These are phyloP conservation scores for Exophiala phaeomuriformis DNA, from an alignment of 2,329 filamentous ascomycete species.

Conservation along the genomic window DNA sequence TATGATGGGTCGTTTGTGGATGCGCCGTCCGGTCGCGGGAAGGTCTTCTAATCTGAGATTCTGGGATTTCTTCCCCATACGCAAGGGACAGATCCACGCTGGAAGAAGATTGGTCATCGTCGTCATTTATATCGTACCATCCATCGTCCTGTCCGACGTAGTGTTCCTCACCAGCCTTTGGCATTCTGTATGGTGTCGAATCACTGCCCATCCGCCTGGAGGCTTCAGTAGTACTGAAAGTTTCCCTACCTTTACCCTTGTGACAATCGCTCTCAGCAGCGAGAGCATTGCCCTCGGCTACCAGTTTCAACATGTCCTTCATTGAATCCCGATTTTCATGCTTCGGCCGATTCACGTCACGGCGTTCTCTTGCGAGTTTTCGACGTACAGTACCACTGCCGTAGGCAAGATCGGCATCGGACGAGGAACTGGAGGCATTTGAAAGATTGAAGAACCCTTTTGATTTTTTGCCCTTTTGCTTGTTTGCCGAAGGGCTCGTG, in stretches of 20 bases:
- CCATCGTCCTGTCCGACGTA: slow-evolving; percentile 43
- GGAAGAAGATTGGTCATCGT: slow-evolving; percentile 39
- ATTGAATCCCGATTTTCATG: slow-evolving; percentile 35
- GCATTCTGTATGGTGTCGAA: slow-evolving; percentile 1
- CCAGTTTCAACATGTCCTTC: slow-evolving; percentile 43
- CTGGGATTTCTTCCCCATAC: slow-evolving; percentile 46
- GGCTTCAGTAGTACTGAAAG: slow-evolving; percentile 16
- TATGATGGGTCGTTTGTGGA: neutral
- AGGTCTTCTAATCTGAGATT: slow-evolving; percentile 41
- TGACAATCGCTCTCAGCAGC: slow-evolving; percentile 34
- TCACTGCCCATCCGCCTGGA: slow-evolving; percentile 8
- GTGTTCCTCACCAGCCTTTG: slow-evolving; percentile 12
- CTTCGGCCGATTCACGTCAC: slow-evolving; percentile 19
- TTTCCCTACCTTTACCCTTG: slow-evolving; percentile 19
- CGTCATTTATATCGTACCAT: slow-evolving; percentile 54
- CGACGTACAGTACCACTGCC: slow-evolving; percentile 48
- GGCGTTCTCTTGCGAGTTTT: slow-evolving; percentile 28
- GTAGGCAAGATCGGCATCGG: slow-evolving; percentile 63
- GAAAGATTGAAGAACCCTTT: slow-evolving; percentile 48
- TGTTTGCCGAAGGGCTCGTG: slow-evolving; percentile 51
- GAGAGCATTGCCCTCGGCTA: slow-evolving; percentile 42
- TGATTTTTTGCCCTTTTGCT: slow-evolving; percentile 37
- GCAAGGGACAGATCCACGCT: slow-evolving; percentile 54
- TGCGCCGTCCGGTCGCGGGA: too few species aligned
- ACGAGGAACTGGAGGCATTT: slow-evolving; percentile 60